Percentiles rank a stretch among this genome's conserved stretches.
Conservation (phyloP, 1,139 yeast genomes). For the Saccharomyces hybrid region DNA sequence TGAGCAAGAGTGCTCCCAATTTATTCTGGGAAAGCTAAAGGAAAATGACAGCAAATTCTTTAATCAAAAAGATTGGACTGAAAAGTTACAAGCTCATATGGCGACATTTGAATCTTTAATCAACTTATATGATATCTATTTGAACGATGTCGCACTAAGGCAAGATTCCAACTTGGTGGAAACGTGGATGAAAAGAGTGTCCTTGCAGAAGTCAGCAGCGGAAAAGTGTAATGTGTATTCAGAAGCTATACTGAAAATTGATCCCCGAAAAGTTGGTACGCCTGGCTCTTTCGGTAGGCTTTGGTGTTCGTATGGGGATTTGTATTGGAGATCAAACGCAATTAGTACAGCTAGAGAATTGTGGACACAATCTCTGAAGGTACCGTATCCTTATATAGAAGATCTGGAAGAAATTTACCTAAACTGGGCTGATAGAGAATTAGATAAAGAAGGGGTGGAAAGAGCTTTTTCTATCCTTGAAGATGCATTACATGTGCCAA, state of each 20-base stretch:
- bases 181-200: conserved; percentile 60
- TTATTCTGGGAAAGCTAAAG: conserved; percentile 32
- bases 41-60: conserved; percentile 11
- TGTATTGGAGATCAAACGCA: conserved; percentile 53
- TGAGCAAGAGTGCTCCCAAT: conserved; percentile 45
- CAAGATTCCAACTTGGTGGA: conserved; percentile 55
- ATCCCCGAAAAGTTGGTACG: conserved; percentile 46
- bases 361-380: conserved; percentile 57
- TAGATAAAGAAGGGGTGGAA: conserved; percentile 47
- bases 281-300: conserved; percentile 41
- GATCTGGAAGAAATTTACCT: conserved; percentile 65
- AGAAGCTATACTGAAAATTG: conserved; percentile 57
- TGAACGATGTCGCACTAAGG: conserved; percentile 60
- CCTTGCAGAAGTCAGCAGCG: conserved; percentile 33
- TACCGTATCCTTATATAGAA: conserved; percentile 54
- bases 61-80: conserved; percentile 11
- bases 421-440: conserved; percentile 54
- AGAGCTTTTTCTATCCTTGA: conserved; percentile 49
- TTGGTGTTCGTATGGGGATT: conserved; percentile 64
- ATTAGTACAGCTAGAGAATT: conserved; percentile 55
- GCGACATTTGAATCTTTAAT: conserved; percentile 49
- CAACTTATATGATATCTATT: conserved; percentile 44
- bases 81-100: conserved; percentile 38
- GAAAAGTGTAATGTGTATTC: conserved; percentile 51
- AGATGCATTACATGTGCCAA: conserved; percentile 43